phyloP scores from a whole-genome alignment of 768 basidiomycete genomes.

The Suillus clintonianus region DNA sequence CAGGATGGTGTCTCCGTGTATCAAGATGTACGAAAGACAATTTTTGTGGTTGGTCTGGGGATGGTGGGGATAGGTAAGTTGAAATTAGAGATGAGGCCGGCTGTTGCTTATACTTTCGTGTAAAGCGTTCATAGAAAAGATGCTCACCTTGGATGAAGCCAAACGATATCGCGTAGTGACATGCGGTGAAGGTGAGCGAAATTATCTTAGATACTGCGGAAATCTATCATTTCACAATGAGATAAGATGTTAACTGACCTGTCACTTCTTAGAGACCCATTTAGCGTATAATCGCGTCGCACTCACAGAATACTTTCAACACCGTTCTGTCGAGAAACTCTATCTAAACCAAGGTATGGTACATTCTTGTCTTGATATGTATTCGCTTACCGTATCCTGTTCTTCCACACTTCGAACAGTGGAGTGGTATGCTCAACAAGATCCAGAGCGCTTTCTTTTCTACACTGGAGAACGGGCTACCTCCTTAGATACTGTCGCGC shows the following conservation, averaged over 20 bases:
- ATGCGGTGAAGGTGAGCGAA: conserved; percentile 53
- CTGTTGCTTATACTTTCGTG: background rate
- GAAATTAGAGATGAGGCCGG: background rate
- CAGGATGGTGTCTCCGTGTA: background rate
- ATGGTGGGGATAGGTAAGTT: conserved; percentile 60
- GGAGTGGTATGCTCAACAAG: conserved; percentile 62
- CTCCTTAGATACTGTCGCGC: conserved; percentile 37
- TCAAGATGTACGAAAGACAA: conserved; percentile 5
- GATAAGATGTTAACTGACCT: conserved; percentile 17
- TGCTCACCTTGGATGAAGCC: conserved; percentile 55
- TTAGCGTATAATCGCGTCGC: conserved; percentile 55
- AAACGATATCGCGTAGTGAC: conserved; percentile 55
- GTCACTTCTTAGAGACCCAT: conserved; percentile 33
- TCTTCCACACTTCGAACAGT: conserved; percentile 28
- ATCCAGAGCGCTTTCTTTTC: conserved; percentile 56
- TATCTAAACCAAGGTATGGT: conserved; percentile 52
- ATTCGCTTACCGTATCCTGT: background rate
- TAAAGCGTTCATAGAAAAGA: conserved; percentile 68
- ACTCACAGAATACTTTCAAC: conserved; percentile 63
- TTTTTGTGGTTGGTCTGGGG: conserved; percentile 48
- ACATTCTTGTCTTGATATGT: background rate
- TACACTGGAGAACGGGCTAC: conserved; percentile 50
- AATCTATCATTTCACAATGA: conserved; percentile 21
- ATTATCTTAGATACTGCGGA: background rate
- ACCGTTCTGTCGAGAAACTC: conserved; percentile 57